Evolutionary conservation across 345 rosid species (phyloP).

Genomic region (Salix suchowensis): DNA sequence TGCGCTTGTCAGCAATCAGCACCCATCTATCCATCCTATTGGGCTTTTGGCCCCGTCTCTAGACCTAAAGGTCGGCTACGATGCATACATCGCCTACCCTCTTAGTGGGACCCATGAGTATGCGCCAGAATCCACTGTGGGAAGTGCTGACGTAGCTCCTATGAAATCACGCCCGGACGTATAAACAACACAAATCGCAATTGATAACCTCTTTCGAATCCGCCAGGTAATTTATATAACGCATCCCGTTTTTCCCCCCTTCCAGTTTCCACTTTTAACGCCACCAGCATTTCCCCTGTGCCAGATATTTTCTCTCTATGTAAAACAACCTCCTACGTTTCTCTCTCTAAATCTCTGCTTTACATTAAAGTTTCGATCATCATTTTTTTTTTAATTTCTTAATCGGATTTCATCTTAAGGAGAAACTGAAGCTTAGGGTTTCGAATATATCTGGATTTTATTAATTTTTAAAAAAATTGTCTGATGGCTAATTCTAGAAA

Average conservation of each 20-base stretch:
- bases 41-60: neutral
- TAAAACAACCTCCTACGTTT: no score
- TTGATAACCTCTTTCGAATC: slow-evolving; percentile 23
- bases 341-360: neutral
- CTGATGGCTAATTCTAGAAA: slow-evolving; percentile 51
- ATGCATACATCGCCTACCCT: slow-evolving; percentile 16
- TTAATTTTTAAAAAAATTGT: slow-evolving; percentile 9
- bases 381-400: neutral
- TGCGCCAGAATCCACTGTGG: neutral
- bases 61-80: slow-evolving; percentile 1
- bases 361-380: neutral
- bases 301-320: neutral
- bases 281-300: neutral
- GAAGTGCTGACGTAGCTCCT: slow-evolving; percentile 9
- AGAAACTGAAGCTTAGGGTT: slow-evolving; percentile 10
- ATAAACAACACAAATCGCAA: neutral
- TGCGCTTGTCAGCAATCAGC: neutral
- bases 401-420: neutral
- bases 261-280: neutral
- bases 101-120: neutral
- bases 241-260: neutral
- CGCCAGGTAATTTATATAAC: slow-evolving; percentile 14
- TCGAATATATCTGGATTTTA: neutral
- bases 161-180: slow-evolving; percentile 11
- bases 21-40: neutral